A percentile compares a stretch with the other conserved stretches of the same genome.
phyloP scores from a whole-genome alignment of 1,284 basidiomycete genomes.

The Cystobasidiaceae sp. region DNA sequence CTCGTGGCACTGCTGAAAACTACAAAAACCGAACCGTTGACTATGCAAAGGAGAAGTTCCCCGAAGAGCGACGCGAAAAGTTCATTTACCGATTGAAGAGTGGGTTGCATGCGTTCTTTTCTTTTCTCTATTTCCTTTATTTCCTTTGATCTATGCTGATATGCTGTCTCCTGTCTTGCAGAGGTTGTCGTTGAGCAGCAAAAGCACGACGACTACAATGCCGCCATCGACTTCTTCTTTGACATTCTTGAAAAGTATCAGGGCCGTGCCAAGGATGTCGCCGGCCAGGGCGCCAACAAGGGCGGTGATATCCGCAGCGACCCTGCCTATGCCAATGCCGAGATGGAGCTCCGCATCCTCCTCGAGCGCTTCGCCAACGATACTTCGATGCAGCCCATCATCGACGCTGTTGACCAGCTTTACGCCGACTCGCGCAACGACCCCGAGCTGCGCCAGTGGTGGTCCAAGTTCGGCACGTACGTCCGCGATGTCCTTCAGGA shows the following conservation, averaged over 20 bases:
- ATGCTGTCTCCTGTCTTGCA: neutral
- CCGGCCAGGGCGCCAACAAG: constrained; percentile 46
- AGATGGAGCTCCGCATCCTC: constrained; percentile 65
- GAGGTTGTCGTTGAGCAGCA: constrained; percentile 88
- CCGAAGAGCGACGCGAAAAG: constrained; percentile 74
- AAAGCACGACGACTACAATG: constrained; percentile 84
- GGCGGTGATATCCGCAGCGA: constrained; percentile 54
- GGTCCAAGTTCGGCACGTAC: constrained; percentile 56
- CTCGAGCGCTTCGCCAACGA: constrained; percentile 88
- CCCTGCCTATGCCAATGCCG: constrained; percentile 57
- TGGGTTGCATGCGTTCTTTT: constrained; percentile 45
- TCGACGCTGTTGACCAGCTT: constrained; percentile 67
- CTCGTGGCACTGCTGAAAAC: constrained; percentile 49
- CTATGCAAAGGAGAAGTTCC: constrained; percentile 75
- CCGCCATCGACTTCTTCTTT: constrained; percentile 49
- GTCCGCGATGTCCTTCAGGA: constrained; percentile 64
- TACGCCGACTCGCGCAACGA: constrained; percentile 73
- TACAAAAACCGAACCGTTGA: constrained; percentile 52
- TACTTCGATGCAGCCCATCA: constrained; percentile 58
- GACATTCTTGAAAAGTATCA: constrained; percentile 59
- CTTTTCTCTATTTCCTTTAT: constrained; percentile 41
- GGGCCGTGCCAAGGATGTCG: constrained; percentile 56
- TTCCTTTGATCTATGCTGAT: constrained; percentile 43
- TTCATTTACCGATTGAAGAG: constrained; percentile 76
- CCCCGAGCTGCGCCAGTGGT: constrained; percentile 71